These are phyloP conservation scores for Penicillium sp. DNA, from an alignment of 2,329 filamentous ascomycete species.

Conservation along the genomic window DNA sequence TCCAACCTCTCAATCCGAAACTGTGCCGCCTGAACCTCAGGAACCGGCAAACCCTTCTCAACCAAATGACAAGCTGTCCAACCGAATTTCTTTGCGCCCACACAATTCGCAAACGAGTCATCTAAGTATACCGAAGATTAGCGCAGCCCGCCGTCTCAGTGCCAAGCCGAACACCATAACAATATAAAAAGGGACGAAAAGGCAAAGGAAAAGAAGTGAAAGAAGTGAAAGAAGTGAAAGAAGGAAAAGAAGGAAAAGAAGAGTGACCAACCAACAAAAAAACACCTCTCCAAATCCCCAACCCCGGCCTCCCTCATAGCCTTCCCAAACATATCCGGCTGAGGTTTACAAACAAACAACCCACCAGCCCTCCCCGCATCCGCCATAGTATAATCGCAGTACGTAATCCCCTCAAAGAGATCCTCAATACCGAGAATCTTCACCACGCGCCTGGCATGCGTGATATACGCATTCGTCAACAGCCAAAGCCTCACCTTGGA, in stretches of 20 bases:
- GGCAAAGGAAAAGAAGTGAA: neutral
- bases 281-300: slow-evolving; percentile 72
- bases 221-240: neutral
- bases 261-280: slow-evolving; percentile 90
- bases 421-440: slow-evolving; percentile 80
- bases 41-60: slow-evolving; percentile 72
- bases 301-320: slow-evolving; percentile 83
- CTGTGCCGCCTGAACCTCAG: slow-evolving; percentile 67
- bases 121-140: too few species aligned
- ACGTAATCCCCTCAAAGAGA: slow-evolving; percentile 90
- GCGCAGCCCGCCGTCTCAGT: too few species aligned
- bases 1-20: slow-evolving; percentile 75
- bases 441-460: slow-evolving; percentile 80
- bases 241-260: slow-evolving; percentile 17
- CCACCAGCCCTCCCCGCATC: too few species aligned
- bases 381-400: slow-evolving; percentile 94
- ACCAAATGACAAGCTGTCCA: slow-evolving; percentile 87
- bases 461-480: slow-evolving; percentile 93
- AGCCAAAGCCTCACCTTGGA: slow-evolving; percentile 86
- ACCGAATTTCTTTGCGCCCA: slow-evolving; percentile 72
- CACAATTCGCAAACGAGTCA: slow-evolving; percentile 82
- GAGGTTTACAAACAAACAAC: slow-evolving; percentile 83
- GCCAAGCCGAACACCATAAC: too few species aligned
- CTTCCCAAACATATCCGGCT: slow-evolving; percentile 77
- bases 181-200: too few species aligned